Conservation (phyloP, 2,329 filamentous ascomycete genomes). For the Rhinocladiella similis region DNA sequence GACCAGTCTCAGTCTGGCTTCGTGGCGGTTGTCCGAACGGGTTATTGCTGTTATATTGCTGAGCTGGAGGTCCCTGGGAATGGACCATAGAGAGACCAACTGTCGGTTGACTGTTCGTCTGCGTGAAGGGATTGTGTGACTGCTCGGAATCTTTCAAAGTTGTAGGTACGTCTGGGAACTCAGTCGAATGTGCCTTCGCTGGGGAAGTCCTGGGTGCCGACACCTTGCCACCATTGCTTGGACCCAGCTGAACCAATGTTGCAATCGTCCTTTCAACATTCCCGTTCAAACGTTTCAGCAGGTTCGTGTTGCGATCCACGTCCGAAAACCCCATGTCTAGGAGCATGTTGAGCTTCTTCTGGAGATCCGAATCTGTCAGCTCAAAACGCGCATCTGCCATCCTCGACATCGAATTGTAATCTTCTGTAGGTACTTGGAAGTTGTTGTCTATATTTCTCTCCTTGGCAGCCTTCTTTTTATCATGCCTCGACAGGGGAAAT, state of each 20-base stretch:
- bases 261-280: constrained; percentile 86
- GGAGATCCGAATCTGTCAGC: constrained; percentile 51
- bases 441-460: constrained; percentile 31
- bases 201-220: constrained; percentile 1
- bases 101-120: constrained; percentile 14
- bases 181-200: neutral
- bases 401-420: constrained; percentile 23
- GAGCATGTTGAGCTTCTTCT: constrained; percentile 74
- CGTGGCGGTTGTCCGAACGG: constrained; percentile 35
- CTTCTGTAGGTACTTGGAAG: constrained; percentile 27
- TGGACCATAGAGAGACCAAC: constrained; percentile 31
- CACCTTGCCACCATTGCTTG: constrained; percentile 43
- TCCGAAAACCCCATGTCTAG: constrained; percentile 92
- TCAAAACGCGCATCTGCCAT: constrained; percentile 22
- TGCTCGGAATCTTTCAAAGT: constrained; percentile 13
- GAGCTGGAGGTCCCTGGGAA: constrained; percentile 16
- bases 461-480: constrained; percentile 40
- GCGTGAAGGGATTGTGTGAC: constrained; percentile 23
- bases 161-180: constrained; percentile 1
- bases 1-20: constrained; percentile 40
- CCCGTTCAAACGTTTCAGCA: constrained; percentile 80
- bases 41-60: constrained; percentile 30
- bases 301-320: constrained; percentile 73
- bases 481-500: constrained; percentile 57
- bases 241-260: constrained; percentile 77